phyloP scores from a whole-genome alignment of 2,329 filamentous ascomycete species.

The Talaromyces atroroseus region DNA sequence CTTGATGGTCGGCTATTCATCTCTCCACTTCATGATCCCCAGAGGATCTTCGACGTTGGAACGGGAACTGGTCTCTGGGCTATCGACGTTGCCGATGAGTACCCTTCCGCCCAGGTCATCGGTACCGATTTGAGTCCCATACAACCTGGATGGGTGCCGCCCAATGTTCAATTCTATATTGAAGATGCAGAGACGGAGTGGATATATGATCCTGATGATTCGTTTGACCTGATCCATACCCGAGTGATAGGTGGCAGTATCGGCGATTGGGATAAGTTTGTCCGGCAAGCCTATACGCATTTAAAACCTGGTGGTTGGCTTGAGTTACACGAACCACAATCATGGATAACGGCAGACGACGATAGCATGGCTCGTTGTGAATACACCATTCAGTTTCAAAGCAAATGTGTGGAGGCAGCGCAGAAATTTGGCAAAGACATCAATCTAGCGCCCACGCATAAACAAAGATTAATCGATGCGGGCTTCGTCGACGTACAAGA shows the following conservation, averaged over 20 bases:
- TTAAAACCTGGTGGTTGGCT: slow-evolving; percentile 43
- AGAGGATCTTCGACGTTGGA: slow-evolving; percentile 44
- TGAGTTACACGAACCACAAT: slow-evolving; percentile 41
- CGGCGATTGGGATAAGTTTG: slow-evolving; percentile 9
- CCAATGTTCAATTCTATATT: slow-evolving; percentile 13
- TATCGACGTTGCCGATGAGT: slow-evolving; percentile 38
- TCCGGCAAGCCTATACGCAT: slow-evolving; percentile 17
- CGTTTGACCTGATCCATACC: slow-evolving; percentile 11
- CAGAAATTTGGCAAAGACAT: slow-evolving; percentile 29
- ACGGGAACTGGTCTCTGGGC: slow-evolving; percentile 55
- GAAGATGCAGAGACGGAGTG: slow-evolving; percentile 12
- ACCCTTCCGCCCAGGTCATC: slow-evolving; percentile 18
- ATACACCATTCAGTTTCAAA: slow-evolving; percentile 17
- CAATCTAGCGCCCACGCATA: slow-evolving; percentile 26
- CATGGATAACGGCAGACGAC: slow-evolving; percentile 40
- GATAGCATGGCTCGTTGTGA: slow-evolving; percentile 25
- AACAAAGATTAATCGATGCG: slow-evolving; percentile 40
- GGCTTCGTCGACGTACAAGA: slow-evolving; percentile 49
- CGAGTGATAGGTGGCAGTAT: slow-evolving; percentile 10
- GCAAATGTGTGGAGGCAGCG: slow-evolving; percentile 24
- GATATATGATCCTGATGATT: slow-evolving; percentile 13
- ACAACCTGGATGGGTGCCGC: slow-evolving; percentile 15
- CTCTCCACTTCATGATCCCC: slow-evolving; percentile 38
- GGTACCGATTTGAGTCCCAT: slow-evolving; percentile 9
- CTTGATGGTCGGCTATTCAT: slow-evolving; percentile 41